Evolutionary conservation across 805 yeast species (phyloP), one percentile per base, ranked within the genome.

Genomic region (Schwanniomyces vanrijiae): DNA sequence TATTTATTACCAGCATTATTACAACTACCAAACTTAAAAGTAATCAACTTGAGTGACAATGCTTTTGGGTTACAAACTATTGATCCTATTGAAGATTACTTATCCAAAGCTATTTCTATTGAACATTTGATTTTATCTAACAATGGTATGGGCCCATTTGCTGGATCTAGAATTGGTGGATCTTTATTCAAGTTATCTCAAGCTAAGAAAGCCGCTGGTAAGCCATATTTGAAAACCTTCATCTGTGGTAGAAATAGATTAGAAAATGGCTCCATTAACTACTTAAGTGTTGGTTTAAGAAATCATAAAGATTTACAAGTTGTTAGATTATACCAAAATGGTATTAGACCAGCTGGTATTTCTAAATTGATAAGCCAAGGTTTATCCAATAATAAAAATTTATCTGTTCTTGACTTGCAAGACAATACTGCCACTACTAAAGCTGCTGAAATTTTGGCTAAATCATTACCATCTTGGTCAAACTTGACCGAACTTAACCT

Each of bases 91-190:
- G 96, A 94, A 63, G 76, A 74, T 22, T 90, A 84, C 58, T 74
- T 94, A 48, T 72, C 88, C 10, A 76, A 84, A 56, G 96, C 92
- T 29, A 78, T 81, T 14, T 83, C 95, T 21, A 71, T 94, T 46
- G 86, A 88, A 67, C 97, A 94, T 64, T 78, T 94, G 65, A 84
- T 89, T 55, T 75, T 94, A 52, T 86, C 97, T 40, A 94, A 94
- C 70, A 94, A 94, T 66, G 99, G 99, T 46, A 86, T 94, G 83
- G 99, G 99, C 29, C 99, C 99, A 21, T 87, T 87, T 64, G 96
- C 98, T 0, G 99, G 99, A 58, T 86, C 92, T 47, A 81, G 96
- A 64, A 88, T 94, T 51, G 99, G 97, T 50, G 82, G 83, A 58
- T 88, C 96, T 3, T 78, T 94, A 40, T 88, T 75, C 69, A 77